Evolutionary conservation across 257 asterid species (phyloP).

Genomic region (Solanum clarkiae): DNA sequence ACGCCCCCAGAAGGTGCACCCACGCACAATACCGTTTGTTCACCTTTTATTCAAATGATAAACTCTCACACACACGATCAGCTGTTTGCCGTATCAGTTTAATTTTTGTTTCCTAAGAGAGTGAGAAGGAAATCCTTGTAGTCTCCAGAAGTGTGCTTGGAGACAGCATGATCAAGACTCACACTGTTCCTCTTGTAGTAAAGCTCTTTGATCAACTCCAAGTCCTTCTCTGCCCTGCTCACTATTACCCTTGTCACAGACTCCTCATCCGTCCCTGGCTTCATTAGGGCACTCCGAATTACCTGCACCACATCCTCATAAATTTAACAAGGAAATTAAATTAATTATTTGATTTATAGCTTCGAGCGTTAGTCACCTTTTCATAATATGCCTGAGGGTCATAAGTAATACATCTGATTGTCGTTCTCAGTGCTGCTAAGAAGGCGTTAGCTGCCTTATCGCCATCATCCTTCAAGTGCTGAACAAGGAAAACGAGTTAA

Average conservation of each 20-base stretch:
- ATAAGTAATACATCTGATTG: conserved; percentile 35
- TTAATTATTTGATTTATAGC: not conserved
- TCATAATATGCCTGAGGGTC: conserved; percentile 61
- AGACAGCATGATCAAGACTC: conserved; percentile 42
- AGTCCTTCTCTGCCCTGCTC: conserved; percentile 62
- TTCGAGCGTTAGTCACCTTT: conserved; percentile 29
- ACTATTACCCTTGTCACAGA: conserved; percentile 47
- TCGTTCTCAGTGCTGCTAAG: conserved; percentile 23
- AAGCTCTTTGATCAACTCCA: conserved; percentile 37
- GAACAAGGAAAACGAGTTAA: not conserved
- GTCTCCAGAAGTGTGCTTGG: conserved; percentile 62
- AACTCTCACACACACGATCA: not conserved
- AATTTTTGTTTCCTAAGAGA: conserved; percentile 34
- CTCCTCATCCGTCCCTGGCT: conserved; percentile 51
- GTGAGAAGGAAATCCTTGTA: conserved; percentile 59
- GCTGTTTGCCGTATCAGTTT: not conserved
- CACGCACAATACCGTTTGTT: too few relatives aligned
- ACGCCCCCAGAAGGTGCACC: too few relatives aligned
- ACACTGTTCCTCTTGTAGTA: conserved; percentile 55
- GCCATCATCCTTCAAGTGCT: conserved; percentile 48
- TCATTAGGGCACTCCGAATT: conserved; percentile 37
- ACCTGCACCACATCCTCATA: conserved; percentile 12
- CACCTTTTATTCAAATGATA: not conserved
- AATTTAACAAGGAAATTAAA: not conserved
- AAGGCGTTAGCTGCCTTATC: conserved; percentile 12